These are phyloP conservation scores for Anthracocystis panici-leucophaei DNA, from an alignment of 1,284 basidiomycete species.

Conservation along the genomic window DNA sequence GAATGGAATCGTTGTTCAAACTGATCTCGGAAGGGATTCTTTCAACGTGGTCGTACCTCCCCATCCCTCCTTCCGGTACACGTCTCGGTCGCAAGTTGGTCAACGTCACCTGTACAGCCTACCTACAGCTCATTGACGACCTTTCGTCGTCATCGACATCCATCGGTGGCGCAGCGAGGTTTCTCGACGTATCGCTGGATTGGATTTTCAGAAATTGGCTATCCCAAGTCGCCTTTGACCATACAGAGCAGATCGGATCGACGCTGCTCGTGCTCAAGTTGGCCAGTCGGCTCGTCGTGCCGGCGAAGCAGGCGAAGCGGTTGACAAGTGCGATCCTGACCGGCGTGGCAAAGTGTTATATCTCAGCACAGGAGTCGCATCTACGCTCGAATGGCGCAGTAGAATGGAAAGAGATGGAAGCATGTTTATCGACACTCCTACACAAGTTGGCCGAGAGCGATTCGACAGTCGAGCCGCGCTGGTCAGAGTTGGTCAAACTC, in stretches of 20 bases:
- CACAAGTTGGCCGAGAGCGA: slow-evolving; percentile 1
- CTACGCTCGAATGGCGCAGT: background rate
- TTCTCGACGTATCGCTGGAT: slow-evolving; percentile 30
- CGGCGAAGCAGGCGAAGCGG: background rate
- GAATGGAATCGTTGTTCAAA: slow-evolving; percentile 23
- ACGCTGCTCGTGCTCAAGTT: slow-evolving; percentile 5
- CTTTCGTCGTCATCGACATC: background rate
- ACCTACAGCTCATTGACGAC: slow-evolving; percentile 14
- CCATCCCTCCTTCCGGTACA: slow-evolving; percentile 29
- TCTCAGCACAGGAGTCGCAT: slow-evolving; percentile 17
- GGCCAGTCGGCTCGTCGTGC: slow-evolving; percentile 8
- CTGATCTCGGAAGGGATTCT: slow-evolving; percentile 31
- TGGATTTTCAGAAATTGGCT: slow-evolving; percentile 34
- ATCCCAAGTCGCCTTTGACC: slow-evolving; percentile 12
- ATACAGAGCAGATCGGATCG: slow-evolving; percentile 12
- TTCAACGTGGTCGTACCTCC: slow-evolving; percentile 43
- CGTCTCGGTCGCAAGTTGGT: slow-evolving; percentile 13
- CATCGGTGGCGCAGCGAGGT: slow-evolving; percentile 15
- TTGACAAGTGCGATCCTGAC: slow-evolving; percentile 6
- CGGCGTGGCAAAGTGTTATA: slow-evolving; percentile 25
- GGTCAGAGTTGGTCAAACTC: slow-evolving; percentile 18
- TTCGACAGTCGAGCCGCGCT: slow-evolving; percentile 9
- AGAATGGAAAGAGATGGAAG: slow-evolving; percentile 14
- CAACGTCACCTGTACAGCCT: slow-evolving; percentile 22
- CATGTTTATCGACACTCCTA: slow-evolving; percentile 8